Base-by-base conservation (phyloP, 495 filamentous ascomycete species). In the Achaetomiella virescens region DNA sequence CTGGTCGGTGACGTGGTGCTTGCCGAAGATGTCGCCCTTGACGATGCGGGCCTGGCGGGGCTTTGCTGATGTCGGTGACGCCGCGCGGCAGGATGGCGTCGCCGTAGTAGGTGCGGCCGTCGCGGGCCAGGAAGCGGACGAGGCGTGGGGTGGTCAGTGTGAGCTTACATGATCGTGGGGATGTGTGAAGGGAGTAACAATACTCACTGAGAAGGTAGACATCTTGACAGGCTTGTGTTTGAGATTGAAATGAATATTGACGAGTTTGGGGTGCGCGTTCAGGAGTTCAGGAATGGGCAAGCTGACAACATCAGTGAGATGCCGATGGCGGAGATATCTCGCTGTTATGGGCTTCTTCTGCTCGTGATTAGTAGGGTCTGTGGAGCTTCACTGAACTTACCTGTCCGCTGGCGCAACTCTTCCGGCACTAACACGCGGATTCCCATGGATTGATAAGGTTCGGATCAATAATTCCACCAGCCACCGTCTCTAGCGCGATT, bases 61-160 rank as follows among this genome's bases (percentile, higher is more conserved):
- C 78, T 66, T 84, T 80, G 56, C 79, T 71, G 57, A 91, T 80
- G 61, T 93, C 86, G 48, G 65, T 84, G 27, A 81, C 72, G 8
- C 86, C 86, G 0, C 71, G 29, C 12, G 89, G 85, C 29, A 93
- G 81, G 43, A 91, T 81, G 54, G 90, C 88, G 70, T 95, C 88
- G 54, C 90, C 90, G 62, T 91, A 91, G 73, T 93, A 91, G 36
- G 80, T 80, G 42, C 78, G 75, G 65, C 88, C 88, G 64, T 91
- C 84, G 60, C 80, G 82, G 60, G 87, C 83, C 12, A 90, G 75
- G 73, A 93, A 93, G 52, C 88, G 85, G 57, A 95, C 74, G 31
- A 93, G 84, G 63, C 85, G 81, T 6, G 6, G 15, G 14, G 4
- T 14, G 22, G 9, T 52, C 17, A 52, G 49, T 9, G 2, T 24